These are phyloP conservation scores for Dactylellina parvicollis DNA, from an alignment of 2,329 filamentous ascomycete genomes.

Conservation along the genomic window DNA sequence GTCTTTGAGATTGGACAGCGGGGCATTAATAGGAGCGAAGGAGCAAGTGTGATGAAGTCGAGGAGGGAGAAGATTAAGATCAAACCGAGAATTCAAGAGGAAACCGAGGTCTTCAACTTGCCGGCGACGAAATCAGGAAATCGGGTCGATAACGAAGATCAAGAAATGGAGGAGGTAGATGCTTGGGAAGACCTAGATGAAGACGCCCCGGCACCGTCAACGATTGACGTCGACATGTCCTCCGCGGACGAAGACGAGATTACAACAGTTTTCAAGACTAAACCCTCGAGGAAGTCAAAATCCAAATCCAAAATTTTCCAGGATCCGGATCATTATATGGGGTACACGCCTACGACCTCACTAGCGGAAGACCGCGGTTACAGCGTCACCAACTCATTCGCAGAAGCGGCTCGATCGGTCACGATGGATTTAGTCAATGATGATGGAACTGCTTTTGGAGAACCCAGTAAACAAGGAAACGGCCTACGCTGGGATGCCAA, in stretches of 20 bases:
- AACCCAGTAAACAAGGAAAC: conserved; percentile 73
- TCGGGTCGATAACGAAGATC: conserved; percentile 60
- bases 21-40: conserved; percentile 72
- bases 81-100: conserved; percentile 64
- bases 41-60: conserved; percentile 79
- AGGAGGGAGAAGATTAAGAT: conserved; percentile 73
- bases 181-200: conserved; percentile 61
- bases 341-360: conserved; percentile 85
- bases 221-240: conserved; percentile 65
- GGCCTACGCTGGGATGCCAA: conserved; percentile 97
- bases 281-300: conserved; percentile 64
- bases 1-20: conserved; percentile 92
- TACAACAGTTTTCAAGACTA: conserved; percentile 71
- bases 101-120: conserved; percentile 58
- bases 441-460: conserved; percentile 78
- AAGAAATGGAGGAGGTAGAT: conserved; percentile 59
- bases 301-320: conserved; percentile 74
- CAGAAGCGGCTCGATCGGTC: conserved; percentile 83
- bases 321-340: conserved; percentile 94
- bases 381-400: conserved; percentile 87
- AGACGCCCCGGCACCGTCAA: conserved; percentile 52
- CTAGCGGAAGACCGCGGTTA: conserved; percentile 90
- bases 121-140: conserved; percentile 58
- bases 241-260: conserved; percentile 72
- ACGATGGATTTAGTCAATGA: conserved; percentile 95